Evolutionary conservation across 768 basidiomycete species (phyloP).

Genomic region (Phlebiopsis gigantea): DNA sequence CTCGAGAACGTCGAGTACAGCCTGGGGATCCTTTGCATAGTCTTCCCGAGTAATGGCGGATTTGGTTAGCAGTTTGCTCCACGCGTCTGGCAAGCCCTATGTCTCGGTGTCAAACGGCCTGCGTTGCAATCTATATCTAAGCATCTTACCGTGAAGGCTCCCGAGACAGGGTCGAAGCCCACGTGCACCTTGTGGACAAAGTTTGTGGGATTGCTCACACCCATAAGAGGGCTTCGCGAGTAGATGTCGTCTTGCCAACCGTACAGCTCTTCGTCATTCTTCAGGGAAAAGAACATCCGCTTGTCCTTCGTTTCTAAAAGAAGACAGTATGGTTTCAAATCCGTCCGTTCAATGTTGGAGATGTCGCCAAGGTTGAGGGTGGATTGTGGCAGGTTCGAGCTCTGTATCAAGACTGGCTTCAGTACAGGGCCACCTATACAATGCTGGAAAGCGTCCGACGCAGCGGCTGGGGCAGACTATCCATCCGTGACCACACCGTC

Average conservation of each 20-base stretch:
- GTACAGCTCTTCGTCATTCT: constrained; percentile 96
- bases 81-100: constrained; percentile 95
- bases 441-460: background rate
- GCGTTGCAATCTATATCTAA: background rate
- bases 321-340: constrained; percentile 92
- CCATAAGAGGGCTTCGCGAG: constrained; percentile 85
- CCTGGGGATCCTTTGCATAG: constrained; percentile 94
- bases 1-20: constrained; percentile 94
- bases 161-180: constrained; percentile 90
- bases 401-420: constrained; percentile 28
- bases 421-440: background rate
- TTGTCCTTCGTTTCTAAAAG: constrained; percentile 83
- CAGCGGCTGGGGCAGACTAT: background rate
- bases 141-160: constrained; percentile 82
- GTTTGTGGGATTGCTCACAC: constrained; percentile 91
- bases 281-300: constrained; percentile 74
- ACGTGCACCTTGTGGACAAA: constrained; percentile 99
- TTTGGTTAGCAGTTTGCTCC: constrained; percentile 94
- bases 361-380: constrained; percentile 72
- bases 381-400: constrained; percentile 46
- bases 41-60: constrained; percentile 98
- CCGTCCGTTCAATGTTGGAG: constrained; percentile 83
- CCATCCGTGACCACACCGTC: background rate
- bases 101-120: background rate
- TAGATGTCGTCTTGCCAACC: constrained; percentile 98